Evolutionary conservation across 495 filamentous ascomycete genomes (phyloP), one percentile per base, ranked within the genome.

Genomic region (Talaromyces stipitatus): DNA sequence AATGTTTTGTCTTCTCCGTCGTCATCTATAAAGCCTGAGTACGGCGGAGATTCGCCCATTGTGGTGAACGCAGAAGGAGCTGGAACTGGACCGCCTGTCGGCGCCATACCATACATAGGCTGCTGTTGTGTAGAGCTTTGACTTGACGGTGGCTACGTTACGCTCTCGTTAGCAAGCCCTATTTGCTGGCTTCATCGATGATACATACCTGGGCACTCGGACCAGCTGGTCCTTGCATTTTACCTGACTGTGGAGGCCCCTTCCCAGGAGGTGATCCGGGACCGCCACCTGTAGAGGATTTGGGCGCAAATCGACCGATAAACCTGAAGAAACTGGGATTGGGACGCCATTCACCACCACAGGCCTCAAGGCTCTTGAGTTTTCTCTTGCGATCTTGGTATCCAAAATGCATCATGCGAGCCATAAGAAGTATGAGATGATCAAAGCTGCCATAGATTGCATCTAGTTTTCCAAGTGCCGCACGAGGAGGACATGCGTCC

Each of bases 371-470:
- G 43, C 64, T 78, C 57, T 76, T 85, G 41, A 89, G 73, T 64
- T 98, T 98, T 48, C 94, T 77, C 47, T 77, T 79, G 12, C 90
- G 76, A 69, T 98, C 94, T 50, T 81, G 82, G 2, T 85, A 82
- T 11, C 88, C 82, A 67, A 96, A 98, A 56, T 87, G 84, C 12
- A 86, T 84, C n/a, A 96, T 65, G 11, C 92, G 84, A 18, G 86
- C 94, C 18, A 96, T 74, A 1, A 98, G 69, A 7, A 98, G 80
- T 55, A 91, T 82, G 12, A 96, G 65, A 69, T 96, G 89, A 64
- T 98, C 94, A 53, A 85, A 86, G 2, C 88, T 89, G 8, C 90
- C 94, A 66, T 90, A 94, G 60, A 92, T 83, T 14, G 90, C 86
- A 62, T 92, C 90, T 7, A 87, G 69, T 57, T 82, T 84, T 27